Evolutionary conservation across 1,284 basidiomycete genomes (phyloP).

Genomic region (Boletus albobrunnescens): DNA sequence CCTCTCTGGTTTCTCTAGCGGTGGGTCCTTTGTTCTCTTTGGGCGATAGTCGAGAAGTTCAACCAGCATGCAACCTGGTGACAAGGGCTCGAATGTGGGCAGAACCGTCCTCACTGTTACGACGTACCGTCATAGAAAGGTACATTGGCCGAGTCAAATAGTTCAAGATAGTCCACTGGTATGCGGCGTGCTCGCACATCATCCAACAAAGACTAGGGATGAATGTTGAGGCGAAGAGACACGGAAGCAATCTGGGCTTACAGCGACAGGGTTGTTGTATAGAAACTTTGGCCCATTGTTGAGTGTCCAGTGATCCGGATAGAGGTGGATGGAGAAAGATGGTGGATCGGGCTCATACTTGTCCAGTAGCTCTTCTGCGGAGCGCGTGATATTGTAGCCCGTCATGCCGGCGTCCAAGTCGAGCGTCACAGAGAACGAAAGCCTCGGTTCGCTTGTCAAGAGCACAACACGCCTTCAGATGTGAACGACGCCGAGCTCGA

Average conservation of each 20-base stretch:
- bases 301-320: constrained; percentile 73
- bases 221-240: constrained; percentile 4
- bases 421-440: not conserved
- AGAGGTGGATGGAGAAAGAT: constrained; percentile 71
- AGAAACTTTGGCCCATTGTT: constrained; percentile 74
- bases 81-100: constrained; percentile 3
- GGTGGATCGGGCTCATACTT: constrained; percentile 53
- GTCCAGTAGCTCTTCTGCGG: constrained; percentile 54
- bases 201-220: constrained; percentile 62
- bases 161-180: constrained; percentile 74
- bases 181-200: constrained; percentile 75
- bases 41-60: constrained; percentile 72
- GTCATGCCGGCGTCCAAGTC: constrained; percentile 42
- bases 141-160: constrained; percentile 64
- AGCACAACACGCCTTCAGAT: not conserved
- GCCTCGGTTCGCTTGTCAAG: not conserved
- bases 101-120: not conserved
- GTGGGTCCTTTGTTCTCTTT: constrained; percentile 47
- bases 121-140: constrained; percentile 74
- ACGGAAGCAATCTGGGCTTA: constrained; percentile 31
- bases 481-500: not conserved
- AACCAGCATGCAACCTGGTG: constrained; percentile 72
- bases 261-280: constrained; percentile 73
- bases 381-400: constrained; percentile 67
- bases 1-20: constrained; percentile 52